Evolutionary conservation across 495 filamentous ascomycete genomes (phyloP).

Genomic region (Rusavskia elegans): DNA sequence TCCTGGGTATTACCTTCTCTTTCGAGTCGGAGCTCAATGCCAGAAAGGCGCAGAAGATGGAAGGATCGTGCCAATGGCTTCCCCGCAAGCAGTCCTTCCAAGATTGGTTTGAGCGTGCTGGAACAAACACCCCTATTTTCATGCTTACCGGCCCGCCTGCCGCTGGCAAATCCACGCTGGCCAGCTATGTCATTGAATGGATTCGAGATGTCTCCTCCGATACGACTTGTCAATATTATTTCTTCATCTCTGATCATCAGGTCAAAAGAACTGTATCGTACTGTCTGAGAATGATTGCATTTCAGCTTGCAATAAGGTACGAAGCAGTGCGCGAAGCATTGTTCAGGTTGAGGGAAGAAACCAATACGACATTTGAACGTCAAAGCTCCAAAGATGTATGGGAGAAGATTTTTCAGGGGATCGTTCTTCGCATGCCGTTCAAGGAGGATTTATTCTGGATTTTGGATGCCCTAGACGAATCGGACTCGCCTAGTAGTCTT

Average conservation of each 20-base stretch:
- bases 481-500: neutral
- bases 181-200: slow-evolving; percentile 9
- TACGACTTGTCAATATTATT: slow-evolving; percentile 17
- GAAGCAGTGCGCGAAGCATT: neutral
- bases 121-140: neutral
- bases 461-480: neutral
- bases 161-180: slow-evolving; percentile 20
- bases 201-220: slow-evolving; percentile 1
- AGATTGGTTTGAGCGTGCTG: too few species aligned
- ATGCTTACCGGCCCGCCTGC: too few species aligned
- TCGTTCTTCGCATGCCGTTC: neutral
- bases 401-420: neutral
- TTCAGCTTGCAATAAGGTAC: neutral
- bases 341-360: neutral
- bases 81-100: too few species aligned
- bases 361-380: neutral
- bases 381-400: neutral
- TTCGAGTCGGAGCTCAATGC: too few species aligned
- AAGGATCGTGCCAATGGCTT: too few species aligned
- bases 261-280: slow-evolving; percentile 7
- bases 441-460: neutral
- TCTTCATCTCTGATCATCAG: slow-evolving; percentile 20
- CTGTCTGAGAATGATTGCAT: neutral
- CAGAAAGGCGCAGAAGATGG: too few species aligned
- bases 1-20: too few species aligned